Conservation (phyloP, 768 basidiomycete genomes). For the Podaxis carcinomalis region DNA sequence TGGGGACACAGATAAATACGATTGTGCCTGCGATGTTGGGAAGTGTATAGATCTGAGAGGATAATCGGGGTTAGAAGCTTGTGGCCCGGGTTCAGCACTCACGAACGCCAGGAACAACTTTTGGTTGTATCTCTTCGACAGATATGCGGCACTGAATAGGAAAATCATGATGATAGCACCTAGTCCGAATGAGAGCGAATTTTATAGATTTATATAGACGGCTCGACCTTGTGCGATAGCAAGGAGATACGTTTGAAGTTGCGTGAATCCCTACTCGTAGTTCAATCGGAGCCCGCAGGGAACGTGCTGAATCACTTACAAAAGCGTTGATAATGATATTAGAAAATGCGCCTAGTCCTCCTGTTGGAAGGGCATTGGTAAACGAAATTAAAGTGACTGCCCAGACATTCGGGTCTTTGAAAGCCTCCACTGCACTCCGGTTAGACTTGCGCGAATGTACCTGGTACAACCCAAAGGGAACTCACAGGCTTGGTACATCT, state of each 20-base stretch:
- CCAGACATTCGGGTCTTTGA: conserved; percentile 44
- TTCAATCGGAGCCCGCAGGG: background rate
- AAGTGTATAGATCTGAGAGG: conserved; percentile 35
- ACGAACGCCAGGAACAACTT: conserved; percentile 42
- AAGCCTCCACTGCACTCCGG: conserved; percentile 31
- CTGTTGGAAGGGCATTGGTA: conserved; percentile 42
- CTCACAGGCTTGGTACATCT: conserved; percentile 30
- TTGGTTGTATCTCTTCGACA: conserved; percentile 39
- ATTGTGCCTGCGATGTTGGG: conserved; percentile 48
- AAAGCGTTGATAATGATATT: conserved; percentile 48
- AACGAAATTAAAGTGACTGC: conserved; percentile 41
- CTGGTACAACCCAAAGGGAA: background rate
- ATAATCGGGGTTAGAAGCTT: background rate
- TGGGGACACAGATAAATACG: conserved; percentile 38
- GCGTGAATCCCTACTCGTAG: conserved; percentile 36
- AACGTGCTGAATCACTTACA: conserved; percentile 18
- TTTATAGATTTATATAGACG: background rate
- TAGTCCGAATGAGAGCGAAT: conserved; percentile 14
- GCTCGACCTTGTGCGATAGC: conserved; percentile 36
- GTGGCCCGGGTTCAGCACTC: conserved; percentile 9
- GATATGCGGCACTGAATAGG: conserved; percentile 37
- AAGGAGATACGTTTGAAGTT: conserved; percentile 48
- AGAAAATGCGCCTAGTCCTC: conserved; percentile 47
- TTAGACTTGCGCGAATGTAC: background rate
- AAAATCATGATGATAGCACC: conserved; percentile 38